Evolutionary conservation across 2,329 filamentous ascomycete genomes (phyloP).

Genomic region (Aspergillus amoenus): DNA sequence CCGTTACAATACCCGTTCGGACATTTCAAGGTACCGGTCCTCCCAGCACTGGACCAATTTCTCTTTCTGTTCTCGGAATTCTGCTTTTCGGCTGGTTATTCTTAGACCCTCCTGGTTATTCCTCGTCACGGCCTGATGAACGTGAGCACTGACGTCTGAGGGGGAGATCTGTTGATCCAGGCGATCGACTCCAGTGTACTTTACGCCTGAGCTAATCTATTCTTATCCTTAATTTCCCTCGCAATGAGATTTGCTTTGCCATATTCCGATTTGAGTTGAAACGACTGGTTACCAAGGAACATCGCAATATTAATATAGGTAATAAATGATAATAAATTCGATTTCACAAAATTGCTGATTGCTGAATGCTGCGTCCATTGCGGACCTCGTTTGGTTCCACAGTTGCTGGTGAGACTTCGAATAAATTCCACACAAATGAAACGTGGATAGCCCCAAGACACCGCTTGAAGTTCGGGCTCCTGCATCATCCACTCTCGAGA

Average conservation of each 20-base stretch:
- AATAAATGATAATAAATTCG: not conserved
- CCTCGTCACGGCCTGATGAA: not conserved
- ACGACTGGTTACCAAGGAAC: not conserved
- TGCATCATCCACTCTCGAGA: not conserved
- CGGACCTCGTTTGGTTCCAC: conserved; percentile 9
- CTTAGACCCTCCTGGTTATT: not conserved
- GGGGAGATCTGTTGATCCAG: conserved; percentile 1
- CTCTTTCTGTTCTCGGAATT: not conserved
- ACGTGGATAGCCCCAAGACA: conserved; percentile 7
- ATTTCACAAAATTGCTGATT: not conserved
- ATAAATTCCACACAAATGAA: conserved; percentile 9
- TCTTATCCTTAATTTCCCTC: not conserved
- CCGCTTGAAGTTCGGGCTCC: not conserved
- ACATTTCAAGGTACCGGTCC: not conserved
- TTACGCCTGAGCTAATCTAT: not conserved
- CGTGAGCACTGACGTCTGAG: not conserved
- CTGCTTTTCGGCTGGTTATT: not conserved
- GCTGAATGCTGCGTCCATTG: not conserved
- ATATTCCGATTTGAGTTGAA: not conserved
- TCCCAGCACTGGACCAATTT: not conserved
- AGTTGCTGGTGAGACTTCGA: not conserved
- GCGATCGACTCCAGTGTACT: not conserved
- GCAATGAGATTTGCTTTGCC: not conserved
- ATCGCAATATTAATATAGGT: not conserved
- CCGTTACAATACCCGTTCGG: conserved; percentile 1